Evolutionary conservation across 2,329 filamentous ascomycete species (phyloP), one percentile per base, ranked within the genome.

Genomic region (Lojkania enalia): DNA sequence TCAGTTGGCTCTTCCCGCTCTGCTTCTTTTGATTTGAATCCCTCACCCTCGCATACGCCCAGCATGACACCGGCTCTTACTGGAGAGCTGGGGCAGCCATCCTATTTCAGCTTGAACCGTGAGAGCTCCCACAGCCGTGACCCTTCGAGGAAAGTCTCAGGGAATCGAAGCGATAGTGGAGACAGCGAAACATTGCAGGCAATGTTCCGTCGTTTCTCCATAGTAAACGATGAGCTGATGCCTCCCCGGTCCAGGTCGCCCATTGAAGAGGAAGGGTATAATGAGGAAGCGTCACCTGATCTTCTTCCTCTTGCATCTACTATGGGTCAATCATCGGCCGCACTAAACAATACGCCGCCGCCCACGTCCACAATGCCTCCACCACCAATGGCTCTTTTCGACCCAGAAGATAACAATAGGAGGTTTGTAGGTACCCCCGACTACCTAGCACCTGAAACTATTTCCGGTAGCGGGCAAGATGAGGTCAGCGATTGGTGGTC

Each of bases 401-500:
- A 97, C 61, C 94, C 94, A 0, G 87, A 96, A 63, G 94, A 99
- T 62, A 95, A 85, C 49, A 92, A 89, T 64, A 84, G 94, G 42
- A 85, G 90, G 29, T 99, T 99, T 60, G 94, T 99, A 6, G 94
- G 94, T 21, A 99, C 94, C 0, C 94, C 94, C 0, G 94, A 99
- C 69, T 99, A 99, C 65, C 80, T 99, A 12, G 94, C 94, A 0
- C 94, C 94, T 0, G 95, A 99, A 67, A 99, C 95, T 0, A 95
- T 99, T 64, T 91, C 90, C 54, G 94, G 95, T 38, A 85, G 90
- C 55, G 90, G 92, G 1, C 94, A 99, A 69, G 94, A 99, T 63
- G 92, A 97, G 69, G 94, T 92, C 56, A 97, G 94, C 65, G 94
- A 99, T 83, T 99, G 94, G 94, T 99, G 94, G 94, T 97, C 94